Conservation (phyloP, 2,329 filamentous ascomycete genomes). For the Colletotrichum euphorbiae region DNA sequence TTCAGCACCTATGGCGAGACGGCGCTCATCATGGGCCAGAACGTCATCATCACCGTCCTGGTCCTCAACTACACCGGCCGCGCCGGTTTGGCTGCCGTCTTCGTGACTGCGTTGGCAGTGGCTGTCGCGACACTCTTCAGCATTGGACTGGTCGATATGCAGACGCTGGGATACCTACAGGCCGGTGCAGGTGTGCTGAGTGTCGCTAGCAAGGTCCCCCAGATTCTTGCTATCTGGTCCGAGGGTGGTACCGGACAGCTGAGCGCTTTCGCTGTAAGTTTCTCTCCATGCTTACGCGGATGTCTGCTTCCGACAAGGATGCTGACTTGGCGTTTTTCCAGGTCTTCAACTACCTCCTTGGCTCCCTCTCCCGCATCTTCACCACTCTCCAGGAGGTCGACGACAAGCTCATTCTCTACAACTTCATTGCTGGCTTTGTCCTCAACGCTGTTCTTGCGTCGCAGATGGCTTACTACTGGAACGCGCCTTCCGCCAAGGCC, state of each 20-base stretch:
- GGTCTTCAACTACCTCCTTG: constrained; percentile 98
- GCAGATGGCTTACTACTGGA: constrained; percentile 99
- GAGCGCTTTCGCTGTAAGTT: constrained; percentile 91
- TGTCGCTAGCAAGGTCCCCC: constrained; percentile 91
- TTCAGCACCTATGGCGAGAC: constrained; percentile 98
- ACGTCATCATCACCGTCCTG: constrained; percentile 87
- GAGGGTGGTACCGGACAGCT: constrained; percentile 94
- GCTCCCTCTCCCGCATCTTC: constrained; percentile 94
- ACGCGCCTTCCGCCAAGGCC: constrained; percentile 66
- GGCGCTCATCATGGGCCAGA: constrained; percentile 90
- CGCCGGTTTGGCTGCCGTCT: constrained; percentile 75
- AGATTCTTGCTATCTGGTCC: constrained; percentile 87
- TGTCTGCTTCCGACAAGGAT: neutral
- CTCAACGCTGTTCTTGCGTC: constrained; percentile 87
- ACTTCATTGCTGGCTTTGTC: constrained; percentile 90
- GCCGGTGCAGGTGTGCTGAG: constrained; percentile 85
- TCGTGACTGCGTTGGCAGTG: constrained; percentile 81
- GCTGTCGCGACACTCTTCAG: constrained; percentile 78
- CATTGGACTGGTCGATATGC: constrained; percentile 71
- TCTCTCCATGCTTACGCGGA: neutral
- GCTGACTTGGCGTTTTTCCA: constrained; percentile 50
- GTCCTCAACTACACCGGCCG: constrained; percentile 86
- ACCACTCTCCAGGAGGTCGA: constrained; percentile 98
- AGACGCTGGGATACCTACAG: constrained; percentile 80
- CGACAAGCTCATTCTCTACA: constrained; percentile 95